phyloP scores from a whole-genome alignment of 2,329 filamentous ascomycete species.

The Colletotrichum orchidophilum region DNA sequence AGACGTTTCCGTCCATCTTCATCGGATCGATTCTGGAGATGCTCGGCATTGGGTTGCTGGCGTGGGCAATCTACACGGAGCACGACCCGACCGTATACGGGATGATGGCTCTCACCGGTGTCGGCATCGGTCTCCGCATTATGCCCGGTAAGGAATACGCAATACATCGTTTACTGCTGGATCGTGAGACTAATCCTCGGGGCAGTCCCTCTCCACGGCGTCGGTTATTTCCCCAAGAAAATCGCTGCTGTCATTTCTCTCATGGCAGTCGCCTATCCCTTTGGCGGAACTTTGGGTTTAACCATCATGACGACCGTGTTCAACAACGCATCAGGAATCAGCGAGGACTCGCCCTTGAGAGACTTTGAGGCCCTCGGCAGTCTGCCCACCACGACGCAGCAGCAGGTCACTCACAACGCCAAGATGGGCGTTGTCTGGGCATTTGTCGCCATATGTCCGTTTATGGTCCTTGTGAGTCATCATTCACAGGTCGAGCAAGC shows the following conservation, averaged over 20 bases:
- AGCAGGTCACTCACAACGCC: constrained; percentile 51
- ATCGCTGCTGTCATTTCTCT: constrained; percentile 69
- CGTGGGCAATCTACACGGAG: constrained; percentile 62
- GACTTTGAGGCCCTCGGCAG: constrained; percentile 48
- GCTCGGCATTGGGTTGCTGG: constrained; percentile 65
- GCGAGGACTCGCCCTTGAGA: constrained; percentile 37
- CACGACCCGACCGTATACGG: constrained; percentile 64
- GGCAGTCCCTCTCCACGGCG: constrained; percentile 65
- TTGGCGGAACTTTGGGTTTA: constrained; percentile 72
- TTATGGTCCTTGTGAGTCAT: constrained; percentile 56
- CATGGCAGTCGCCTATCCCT: constrained; percentile 66
- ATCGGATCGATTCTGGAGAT: constrained; percentile 65
- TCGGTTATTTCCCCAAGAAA: constrained; percentile 67
- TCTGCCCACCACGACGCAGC: constrained; percentile 46
- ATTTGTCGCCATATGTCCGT: constrained; percentile 68
- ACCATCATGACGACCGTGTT: constrained; percentile 77
- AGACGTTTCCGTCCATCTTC: constrained; percentile 69
- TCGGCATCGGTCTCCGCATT: constrained; percentile 70
- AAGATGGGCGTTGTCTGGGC: constrained; percentile 72
- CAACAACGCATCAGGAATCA: constrained; percentile 60
- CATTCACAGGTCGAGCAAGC: too few relatives aligned
- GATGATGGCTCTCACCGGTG: constrained; percentile 72
- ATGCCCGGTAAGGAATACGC: constrained; percentile 57
- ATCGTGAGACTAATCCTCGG: neutral
- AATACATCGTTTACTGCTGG: too few relatives aligned